phyloP scores from a whole-genome alignment of 2,329 filamentous ascomycete genomes.

The Bipolaris oryzae region DNA sequence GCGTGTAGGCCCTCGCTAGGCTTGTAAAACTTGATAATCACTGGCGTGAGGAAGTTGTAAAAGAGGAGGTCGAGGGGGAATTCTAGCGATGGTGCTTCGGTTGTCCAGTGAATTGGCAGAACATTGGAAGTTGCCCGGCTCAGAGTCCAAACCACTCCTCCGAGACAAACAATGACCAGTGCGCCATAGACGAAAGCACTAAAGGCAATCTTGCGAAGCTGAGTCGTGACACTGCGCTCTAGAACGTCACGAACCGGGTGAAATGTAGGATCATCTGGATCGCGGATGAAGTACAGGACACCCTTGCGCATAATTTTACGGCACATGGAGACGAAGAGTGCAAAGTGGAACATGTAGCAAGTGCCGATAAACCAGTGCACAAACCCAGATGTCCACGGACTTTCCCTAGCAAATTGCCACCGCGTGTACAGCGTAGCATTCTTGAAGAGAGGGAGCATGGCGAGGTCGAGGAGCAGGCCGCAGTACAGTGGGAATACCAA shows the following conservation, averaged over 20 bases:
- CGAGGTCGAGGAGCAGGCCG: slow-evolving; percentile 85
- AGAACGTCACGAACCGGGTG: slow-evolving; percentile 96
- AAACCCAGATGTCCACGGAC: slow-evolving; percentile 89
- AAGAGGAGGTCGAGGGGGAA: slow-evolving; percentile 94
- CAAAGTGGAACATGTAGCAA: slow-evolving; percentile 99
- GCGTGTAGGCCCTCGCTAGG: slow-evolving; percentile 82
- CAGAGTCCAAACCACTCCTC: slow-evolving; percentile 94
- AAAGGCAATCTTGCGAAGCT: slow-evolving; percentile 94
- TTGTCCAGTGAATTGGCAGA: slow-evolving; percentile 91
- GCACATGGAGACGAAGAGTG: slow-evolving; percentile 98
- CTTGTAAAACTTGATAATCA: slow-evolving; percentile 82
- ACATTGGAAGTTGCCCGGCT: slow-evolving; percentile 70
- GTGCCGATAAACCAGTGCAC: slow-evolving; percentile 99
- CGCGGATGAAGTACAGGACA: slow-evolving; percentile 96
- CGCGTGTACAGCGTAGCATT: slow-evolving; percentile 77
- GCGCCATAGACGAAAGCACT: slow-evolving; percentile 95
- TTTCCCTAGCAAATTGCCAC: slow-evolving; percentile 75
- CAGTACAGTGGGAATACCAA: slow-evolving; percentile 96
- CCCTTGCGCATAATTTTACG: slow-evolving; percentile 95
- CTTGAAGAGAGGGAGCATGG: slow-evolving; percentile 87
- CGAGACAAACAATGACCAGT: slow-evolving; percentile 88
- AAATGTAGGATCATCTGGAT: slow-evolving; percentile 97
- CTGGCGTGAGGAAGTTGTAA: slow-evolving; percentile 94
- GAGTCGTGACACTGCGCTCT: slow-evolving; percentile 88
- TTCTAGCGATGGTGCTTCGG: slow-evolving; percentile 88